Conservation (phyloP, 176 grass and related monocot species). For the Triticum turgidum region DNA sequence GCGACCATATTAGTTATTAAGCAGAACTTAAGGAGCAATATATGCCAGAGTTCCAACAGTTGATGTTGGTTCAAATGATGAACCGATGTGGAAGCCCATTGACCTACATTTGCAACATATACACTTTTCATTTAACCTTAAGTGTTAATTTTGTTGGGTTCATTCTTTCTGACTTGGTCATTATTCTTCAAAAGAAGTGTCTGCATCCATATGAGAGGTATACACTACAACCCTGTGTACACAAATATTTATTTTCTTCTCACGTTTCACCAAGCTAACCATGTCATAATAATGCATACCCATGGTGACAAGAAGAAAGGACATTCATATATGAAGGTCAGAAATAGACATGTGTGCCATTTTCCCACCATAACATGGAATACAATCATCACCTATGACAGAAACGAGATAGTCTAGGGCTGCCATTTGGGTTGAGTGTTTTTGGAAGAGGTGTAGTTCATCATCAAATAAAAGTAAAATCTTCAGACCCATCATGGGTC, state of each 20-base stretch:
- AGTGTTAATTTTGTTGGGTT: background rate
- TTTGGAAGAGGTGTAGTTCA: slow-evolving; percentile 68
- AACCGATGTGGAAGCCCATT: slow-evolving; percentile 55
- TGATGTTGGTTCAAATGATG: no score
- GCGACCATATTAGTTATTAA: no score
- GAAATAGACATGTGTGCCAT: slow-evolving; percentile 67
- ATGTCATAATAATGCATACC: slow-evolving; percentile 10
- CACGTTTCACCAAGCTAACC: background rate
- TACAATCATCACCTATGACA: slow-evolving; percentile 72
- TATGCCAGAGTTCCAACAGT: no score
- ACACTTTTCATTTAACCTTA: slow-evolving; percentile 19
- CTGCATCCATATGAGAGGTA: background rate
- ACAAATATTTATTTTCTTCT: no score
- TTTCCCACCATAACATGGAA: slow-evolving; percentile 92
- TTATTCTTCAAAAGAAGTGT: slow-evolving; percentile 12
- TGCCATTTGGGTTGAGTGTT: slow-evolving; percentile 90
- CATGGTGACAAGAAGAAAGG: background rate
- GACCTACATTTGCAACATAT: slow-evolving; percentile 48
- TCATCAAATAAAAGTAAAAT: slow-evolving; percentile 75
- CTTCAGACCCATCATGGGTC: no score
- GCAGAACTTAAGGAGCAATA: no score
- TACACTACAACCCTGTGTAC: background rate
- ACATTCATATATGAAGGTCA: background rate
- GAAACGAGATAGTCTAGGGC: slow-evolving; percentile 95
- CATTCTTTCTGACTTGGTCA: background rate